A percentile compares a stretch with the other conserved stretches of the same genome.
These are phyloP conservation scores for Coprinopsis sp. DNA, from an alignment of 768 basidiomycete genomes.

Conservation along the genomic window DNA sequence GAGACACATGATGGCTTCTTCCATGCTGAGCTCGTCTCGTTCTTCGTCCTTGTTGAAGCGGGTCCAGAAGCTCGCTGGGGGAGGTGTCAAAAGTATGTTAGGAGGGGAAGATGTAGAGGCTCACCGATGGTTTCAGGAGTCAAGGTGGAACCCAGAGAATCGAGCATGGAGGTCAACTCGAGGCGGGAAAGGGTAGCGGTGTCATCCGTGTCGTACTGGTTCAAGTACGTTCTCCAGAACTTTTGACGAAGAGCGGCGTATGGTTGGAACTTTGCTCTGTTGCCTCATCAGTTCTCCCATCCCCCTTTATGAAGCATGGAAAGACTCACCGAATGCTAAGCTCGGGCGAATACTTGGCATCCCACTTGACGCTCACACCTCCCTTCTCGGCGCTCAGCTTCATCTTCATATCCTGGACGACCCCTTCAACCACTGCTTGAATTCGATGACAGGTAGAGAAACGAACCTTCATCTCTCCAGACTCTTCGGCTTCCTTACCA, in stretches of 20 bases:
- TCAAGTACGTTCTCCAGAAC: slow-evolving; percentile 87
- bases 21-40: slow-evolving; percentile 68
- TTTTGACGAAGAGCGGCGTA: slow-evolving; percentile 87
- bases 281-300: neutral
- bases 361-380: slow-evolving; percentile 60
- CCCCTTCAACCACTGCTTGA: too few relatives aligned
- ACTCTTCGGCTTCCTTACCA: slow-evolving; percentile 39
- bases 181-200: slow-evolving; percentile 68
- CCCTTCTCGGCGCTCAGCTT: slow-evolving; percentile 58
- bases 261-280: slow-evolving; percentile 89
- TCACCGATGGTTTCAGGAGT: slow-evolving; percentile 70
- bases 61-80: neutral
- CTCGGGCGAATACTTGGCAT: slow-evolving; percentile 63
- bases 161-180: slow-evolving; percentile 92
- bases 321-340: slow-evolving; percentile 58
- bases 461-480: slow-evolving; percentile 66
- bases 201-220: slow-evolving; percentile 89
- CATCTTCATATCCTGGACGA: slow-evolving; percentile 70
- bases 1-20: slow-evolving; percentile 78
- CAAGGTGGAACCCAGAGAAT: slow-evolving; percentile 93
- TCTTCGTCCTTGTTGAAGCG: slow-evolving; percentile 16
- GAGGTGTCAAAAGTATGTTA: too few relatives aligned
- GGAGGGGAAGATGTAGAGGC: too few relatives aligned
- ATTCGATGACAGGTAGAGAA: too few relatives aligned
- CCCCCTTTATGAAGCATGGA: neutral